Conservation (phyloP, 2,329 filamentous ascomycete species). For the Colletotrichum eremochloae region DNA sequence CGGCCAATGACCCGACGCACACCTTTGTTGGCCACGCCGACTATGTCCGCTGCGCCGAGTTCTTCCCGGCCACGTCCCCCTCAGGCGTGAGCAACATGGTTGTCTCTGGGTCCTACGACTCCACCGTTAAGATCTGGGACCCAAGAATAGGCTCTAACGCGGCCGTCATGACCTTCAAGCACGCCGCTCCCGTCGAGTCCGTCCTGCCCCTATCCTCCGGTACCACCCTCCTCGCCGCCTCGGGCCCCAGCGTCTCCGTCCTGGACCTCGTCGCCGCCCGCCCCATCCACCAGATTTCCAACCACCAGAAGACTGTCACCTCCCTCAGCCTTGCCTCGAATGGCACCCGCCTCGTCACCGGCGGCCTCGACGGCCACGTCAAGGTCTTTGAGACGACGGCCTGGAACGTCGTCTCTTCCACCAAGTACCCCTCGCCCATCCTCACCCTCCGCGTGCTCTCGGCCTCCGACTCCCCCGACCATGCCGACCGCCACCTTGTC, state of each 20-base stretch:
- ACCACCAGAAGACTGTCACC: slow-evolving; percentile 98
- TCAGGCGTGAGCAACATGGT: slow-evolving; percentile 77
- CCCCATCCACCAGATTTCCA: slow-evolving; percentile 87
- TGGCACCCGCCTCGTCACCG: slow-evolving; percentile 85
- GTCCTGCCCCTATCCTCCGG: slow-evolving; percentile 90
- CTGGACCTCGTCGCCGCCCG: slow-evolving; percentile 93
- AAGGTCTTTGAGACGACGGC: slow-evolving; percentile 95
- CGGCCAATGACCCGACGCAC: slow-evolving; percentile 79
- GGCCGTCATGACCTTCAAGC: slow-evolving; percentile 93
- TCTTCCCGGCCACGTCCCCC: slow-evolving; percentile 72
- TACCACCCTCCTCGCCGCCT: slow-evolving; percentile 86
- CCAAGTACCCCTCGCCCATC: slow-evolving; percentile 93
- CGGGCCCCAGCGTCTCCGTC: slow-evolving; percentile 89
- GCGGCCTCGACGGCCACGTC: slow-evolving; percentile 93
- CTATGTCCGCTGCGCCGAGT: slow-evolving; percentile 89
- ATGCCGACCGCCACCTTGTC: slow-evolving; percentile 85
- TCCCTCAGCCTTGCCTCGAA: slow-evolving; percentile 85
- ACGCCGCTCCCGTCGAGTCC: slow-evolving; percentile 87
- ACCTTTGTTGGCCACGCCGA: slow-evolving; percentile 90
- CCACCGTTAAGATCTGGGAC: slow-evolving; percentile 95
- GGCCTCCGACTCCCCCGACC: slow-evolving; percentile 49
- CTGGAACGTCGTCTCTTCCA: slow-evolving; percentile 96
- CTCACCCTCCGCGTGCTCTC: slow-evolving; percentile 83
- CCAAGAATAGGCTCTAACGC: slow-evolving; percentile 76
- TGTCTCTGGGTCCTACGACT: slow-evolving; percentile 93